Evolutionary conservation across 768 basidiomycete genomes (phyloP), one percentile per base, ranked within the genome.

Genomic region (Dentipellis fragilis): DNA sequence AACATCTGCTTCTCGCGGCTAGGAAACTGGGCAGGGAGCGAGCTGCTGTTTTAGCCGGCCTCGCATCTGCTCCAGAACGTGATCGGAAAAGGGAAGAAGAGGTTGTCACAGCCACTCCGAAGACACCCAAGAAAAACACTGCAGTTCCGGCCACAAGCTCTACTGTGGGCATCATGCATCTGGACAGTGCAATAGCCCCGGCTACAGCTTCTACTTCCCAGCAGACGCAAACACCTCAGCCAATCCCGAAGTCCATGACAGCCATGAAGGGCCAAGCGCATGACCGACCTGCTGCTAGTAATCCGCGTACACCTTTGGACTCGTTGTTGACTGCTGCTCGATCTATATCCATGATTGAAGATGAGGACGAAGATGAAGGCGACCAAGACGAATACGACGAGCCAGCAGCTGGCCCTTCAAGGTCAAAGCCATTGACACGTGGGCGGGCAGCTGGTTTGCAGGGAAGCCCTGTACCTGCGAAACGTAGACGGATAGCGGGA

Each of bases 1-100:
- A 89, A 61, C 86, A 86, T 61, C 69, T 89, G 10, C 72, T 90
- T 1, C 70, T 86, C 11, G 87, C 87, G 3, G 83, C 85, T 9
- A 78, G 85, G n/a, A 81, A 72, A 53, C 74, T 88, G 3, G 87
- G 87, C 4, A 76, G 80, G 35, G 74, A 80, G 54, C 78, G 86
- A 8, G 78, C 81, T 0, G 75, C 56, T 4, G 54, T 79, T n/a
- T 65, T 83, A 19, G 75, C 80, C 0, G 83, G 84, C 6, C 65
- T 81, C n/a, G 52, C 53, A 19, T 23, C 58, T 62, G 65, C 71
- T 17, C 69, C 71, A 5, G 66, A 66, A 19, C 58, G 69, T 7
- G 59, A 63, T 29, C 68, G 70, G 53, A 69, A 66, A 53, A 76
- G 73, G 58, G 68, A 67, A 53, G 73, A 73, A 36, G 64, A 66